These are phyloP conservation scores for Elsinoe necatrix DNA, from an alignment of 2,329 filamentous ascomycete genomes.

Conservation along the genomic window DNA sequence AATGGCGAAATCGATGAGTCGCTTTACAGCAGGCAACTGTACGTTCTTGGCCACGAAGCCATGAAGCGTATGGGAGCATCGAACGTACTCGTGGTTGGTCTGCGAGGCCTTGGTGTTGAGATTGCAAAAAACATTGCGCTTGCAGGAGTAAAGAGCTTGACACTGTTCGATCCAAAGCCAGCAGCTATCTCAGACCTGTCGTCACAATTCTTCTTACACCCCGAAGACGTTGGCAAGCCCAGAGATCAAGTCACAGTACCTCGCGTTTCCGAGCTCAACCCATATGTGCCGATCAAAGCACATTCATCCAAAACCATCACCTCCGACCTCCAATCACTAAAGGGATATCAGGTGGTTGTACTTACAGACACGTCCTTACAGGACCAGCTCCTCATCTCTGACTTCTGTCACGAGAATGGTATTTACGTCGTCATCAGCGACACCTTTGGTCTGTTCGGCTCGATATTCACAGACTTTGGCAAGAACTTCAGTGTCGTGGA, in stretches of 20 bases:
- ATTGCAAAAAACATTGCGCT: constrained; percentile 98
- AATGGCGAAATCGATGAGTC: constrained; percentile 60
- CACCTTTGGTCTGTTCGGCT: constrained; percentile 88
- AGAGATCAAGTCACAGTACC: constrained; percentile 80
- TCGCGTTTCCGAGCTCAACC: constrained; percentile 86
- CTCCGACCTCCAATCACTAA: constrained; percentile 69
- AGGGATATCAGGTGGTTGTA: constrained; percentile 87
- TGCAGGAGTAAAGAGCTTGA: constrained; percentile 94
- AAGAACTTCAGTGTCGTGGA: constrained; percentile 87
- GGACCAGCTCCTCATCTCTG: constrained; percentile 73
- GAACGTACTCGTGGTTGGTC: constrained; percentile 82
- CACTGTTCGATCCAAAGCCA: constrained; percentile 81
- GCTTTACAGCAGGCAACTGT: constrained; percentile 59
- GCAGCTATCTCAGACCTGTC: constrained; percentile 82
- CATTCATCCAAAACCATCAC: constrained; percentile 58
- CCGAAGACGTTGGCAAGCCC: constrained; percentile 83
- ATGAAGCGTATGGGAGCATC: constrained; percentile 99
- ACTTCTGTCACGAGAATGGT: constrained; percentile 89
- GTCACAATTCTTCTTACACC: constrained; percentile 90
- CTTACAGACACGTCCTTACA: constrained; percentile 75
- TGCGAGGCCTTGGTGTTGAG: constrained; percentile 92
- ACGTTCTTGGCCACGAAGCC: constrained; percentile 66
- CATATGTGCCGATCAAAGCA: constrained; percentile 83
- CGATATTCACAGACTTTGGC: constrained; percentile 95
- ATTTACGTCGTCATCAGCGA: constrained; percentile 85